Evolutionary conservation across 2,329 filamentous ascomycete genomes (phyloP), one percentile per base, ranked within the genome.

Genomic region (Phyllosticta ampelicida): DNA sequence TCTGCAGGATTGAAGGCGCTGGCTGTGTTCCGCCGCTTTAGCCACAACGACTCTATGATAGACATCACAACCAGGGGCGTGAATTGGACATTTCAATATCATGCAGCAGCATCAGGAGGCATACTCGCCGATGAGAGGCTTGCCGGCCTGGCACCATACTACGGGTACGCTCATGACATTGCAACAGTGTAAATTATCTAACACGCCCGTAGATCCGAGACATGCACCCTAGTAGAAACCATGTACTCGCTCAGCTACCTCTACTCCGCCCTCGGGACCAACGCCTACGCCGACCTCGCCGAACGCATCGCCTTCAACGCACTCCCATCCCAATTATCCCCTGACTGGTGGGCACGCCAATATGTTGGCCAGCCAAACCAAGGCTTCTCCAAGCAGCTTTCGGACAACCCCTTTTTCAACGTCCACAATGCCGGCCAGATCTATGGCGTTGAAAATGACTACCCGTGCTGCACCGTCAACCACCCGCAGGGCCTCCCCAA

Each of bases 381-480:
- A 62, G 78, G 79, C 2, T 76, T 74, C 64, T 72, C 76, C 8
- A 67, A 73, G 53, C 71, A 73, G 18, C 67, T 80, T 18, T 29
- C 48, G 4, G 65, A 59, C 49, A 70, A 69, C 8, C 77, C 75
- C 0, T 82, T 80, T 65, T 80, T 70, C 57, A 80, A 80, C 56
- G 75, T 77, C 21, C 74, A 76, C 53, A 67, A 65, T 5, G 65
- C 66, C 26, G 74, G 74, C 1, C 73, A 77, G 48, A 77, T 76
- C 0, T 82, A 78, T 63, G 79, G 78, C 1, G 68, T 81, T 13
- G 78, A 80, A 58, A 77, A 77, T 8, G 54, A 62, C 44, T 81
- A 75, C 54, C 76, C 77, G 1, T 83, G 80, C 67, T 83, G 80
- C 62, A 81, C 80, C 1, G 80, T 83, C 60, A 83, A 83, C 59